Percentiles rank a stretch among this genome's conserved stretches.
Conservation (phyloP, 768 basidiomycete species). For the Suillus paluster region DNA sequence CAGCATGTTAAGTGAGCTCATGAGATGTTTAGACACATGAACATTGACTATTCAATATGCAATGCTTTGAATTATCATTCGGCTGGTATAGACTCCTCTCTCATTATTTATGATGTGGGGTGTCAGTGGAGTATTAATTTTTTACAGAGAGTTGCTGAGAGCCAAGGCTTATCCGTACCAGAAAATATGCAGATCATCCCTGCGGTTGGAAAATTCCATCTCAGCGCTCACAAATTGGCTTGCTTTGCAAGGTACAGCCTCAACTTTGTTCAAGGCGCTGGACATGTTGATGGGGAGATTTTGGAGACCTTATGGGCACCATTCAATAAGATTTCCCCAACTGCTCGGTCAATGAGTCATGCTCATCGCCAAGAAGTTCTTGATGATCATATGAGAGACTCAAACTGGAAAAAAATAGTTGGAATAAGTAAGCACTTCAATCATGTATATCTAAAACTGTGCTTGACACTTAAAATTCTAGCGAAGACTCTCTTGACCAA, state of each 20-base stretch:
- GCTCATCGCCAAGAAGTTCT: constrained; percentile 32
- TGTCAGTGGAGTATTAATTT: constrained; percentile 31
- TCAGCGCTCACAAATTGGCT: constrained; percentile 31
- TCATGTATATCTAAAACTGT: background rate
- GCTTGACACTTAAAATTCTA: background rate
- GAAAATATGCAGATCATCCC: constrained; percentile 13
- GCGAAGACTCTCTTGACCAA: constrained; percentile 5
- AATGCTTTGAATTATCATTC: constrained; percentile 22
- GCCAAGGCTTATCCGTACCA: background rate
- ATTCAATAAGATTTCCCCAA: constrained; percentile 31
- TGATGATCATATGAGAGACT: constrained; percentile 38
- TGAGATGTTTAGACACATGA: constrained; percentile 25
- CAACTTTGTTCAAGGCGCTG: constrained; percentile 31
- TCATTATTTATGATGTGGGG: constrained; percentile 35
- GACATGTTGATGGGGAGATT: constrained; percentile 37
- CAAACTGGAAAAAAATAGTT: constrained; percentile 38
- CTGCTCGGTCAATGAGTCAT: constrained; percentile 23
- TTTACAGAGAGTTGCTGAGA: background rate
- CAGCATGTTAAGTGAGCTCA: background rate
- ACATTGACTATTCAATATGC: constrained; percentile 33
- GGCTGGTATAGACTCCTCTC: background rate
- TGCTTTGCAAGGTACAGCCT: constrained; percentile 31
- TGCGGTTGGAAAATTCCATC: constrained; percentile 34
- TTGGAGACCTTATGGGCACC: constrained; percentile 38
- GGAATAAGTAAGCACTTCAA: constrained; percentile 20